Evolutionary conservation across 768 basidiomycete genomes (phyloP), one percentile per base, ranked within the genome.

Genomic region (Mycena pura): DNA sequence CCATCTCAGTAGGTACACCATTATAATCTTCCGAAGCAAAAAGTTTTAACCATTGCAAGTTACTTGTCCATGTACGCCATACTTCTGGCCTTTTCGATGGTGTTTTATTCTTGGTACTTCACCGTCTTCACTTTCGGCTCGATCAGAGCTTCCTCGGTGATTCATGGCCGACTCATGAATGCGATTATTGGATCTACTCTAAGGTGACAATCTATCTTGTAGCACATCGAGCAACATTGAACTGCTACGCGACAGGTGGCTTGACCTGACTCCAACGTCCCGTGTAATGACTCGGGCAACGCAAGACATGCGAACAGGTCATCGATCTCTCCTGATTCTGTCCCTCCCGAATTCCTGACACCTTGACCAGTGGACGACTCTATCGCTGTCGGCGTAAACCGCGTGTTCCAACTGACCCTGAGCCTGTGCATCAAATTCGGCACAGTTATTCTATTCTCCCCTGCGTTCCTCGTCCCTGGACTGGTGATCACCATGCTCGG

Each of bases 251-350:
- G 14, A 38, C n/a, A 80, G 83, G 57, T 84, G 82, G 82, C 72
- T 84, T 7, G 83, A 84, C 58, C 78, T 70, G 11, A 82, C 80
- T 3, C 83, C 83, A 1, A 77, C 77, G 0, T 81, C 82, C 19
- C 77, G 83, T 7, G 76, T 84, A 58, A 79, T 83, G 40, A 71
- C 80, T 27, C 74, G 82, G 34, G 79, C 79, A 61, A 83, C 82
- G 0, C 78, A 81, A 34, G 83, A 84, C 64, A 80, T 83, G 17
- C 71, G 73, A 38, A 63, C 72, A 24, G 63, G 77, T 74, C 46
- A 34, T 62, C 54, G 17, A 36, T 38, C 19, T 15, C n/a, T n/a
- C n/a, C n/a, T 1, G n/a, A 25, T 47, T 6, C 14, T 28, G 27
- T 49, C 17, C 34, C 45, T 10, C 29, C 2, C 28, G 28, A 25